phyloP scores from a whole-genome alignment of 2,329 filamentous ascomycete genomes.

The Aspergillus ochraceoroseus region DNA sequence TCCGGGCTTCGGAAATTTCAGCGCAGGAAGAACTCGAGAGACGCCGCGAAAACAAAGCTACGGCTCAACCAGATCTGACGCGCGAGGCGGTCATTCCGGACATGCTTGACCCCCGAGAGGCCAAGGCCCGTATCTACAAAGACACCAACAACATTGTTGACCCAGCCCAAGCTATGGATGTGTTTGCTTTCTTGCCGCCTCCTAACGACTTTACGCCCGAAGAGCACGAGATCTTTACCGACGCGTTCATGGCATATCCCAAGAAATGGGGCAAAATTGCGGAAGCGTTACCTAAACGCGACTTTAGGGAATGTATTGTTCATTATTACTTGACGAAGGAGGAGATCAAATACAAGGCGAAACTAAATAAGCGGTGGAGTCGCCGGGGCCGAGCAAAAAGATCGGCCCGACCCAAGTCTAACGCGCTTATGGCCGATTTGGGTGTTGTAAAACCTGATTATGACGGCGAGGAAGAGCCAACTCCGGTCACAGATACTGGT shows the following conservation, averaged over 20 bases:
- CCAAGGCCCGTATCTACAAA: constrained; percentile 40
- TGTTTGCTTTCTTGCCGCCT: constrained; percentile 45
- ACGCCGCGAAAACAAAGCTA: constrained; percentile 42
- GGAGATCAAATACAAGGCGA: constrained; percentile 49
- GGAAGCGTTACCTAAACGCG: constrained; percentile 43
- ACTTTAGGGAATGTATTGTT: constrained; percentile 47
- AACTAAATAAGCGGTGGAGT: constrained; percentile 45
- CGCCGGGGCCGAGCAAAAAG: constrained; percentile 39
- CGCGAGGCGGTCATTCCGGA: constrained; percentile 47
- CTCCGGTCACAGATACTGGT: constrained; percentile 48
- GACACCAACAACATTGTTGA: constrained; percentile 46
- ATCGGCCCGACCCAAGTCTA: constrained; percentile 43
- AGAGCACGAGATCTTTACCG: constrained; percentile 46
- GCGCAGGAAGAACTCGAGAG: constrained; percentile 46
- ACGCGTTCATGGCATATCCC: constrained; percentile 46
- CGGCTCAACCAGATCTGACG: constrained; percentile 42
- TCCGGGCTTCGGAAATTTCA: constrained; percentile 47
- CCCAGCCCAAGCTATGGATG: constrained; percentile 36
- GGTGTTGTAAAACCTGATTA: constrained; percentile 42
- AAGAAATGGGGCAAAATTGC: constrained; percentile 52
- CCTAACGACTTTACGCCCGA: constrained; percentile 47
- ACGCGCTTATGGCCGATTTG: constrained; percentile 47
- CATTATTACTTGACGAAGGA: constrained; percentile 51
- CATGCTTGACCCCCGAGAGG: constrained; percentile 44
- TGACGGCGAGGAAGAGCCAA: constrained; percentile 43